Evolutionary conservation across 306 rosid species (phyloP).

Genomic region (Macrotyloma uniflorum): DNA sequence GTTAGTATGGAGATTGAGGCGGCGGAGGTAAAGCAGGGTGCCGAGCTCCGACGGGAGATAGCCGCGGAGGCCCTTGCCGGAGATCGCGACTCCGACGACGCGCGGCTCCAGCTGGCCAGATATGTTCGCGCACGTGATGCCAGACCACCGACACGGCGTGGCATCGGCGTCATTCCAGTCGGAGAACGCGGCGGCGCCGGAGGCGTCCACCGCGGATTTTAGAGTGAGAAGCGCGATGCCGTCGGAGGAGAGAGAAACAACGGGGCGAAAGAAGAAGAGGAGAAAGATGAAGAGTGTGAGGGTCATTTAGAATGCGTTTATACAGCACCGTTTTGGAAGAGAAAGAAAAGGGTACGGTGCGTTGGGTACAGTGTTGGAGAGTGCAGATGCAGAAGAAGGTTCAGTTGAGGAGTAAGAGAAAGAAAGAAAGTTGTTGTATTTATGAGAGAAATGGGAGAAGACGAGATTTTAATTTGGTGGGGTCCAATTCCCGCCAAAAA

Average conservation of each 20-base stretch:
- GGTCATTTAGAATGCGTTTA: constrained; percentile 35
- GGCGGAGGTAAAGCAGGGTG: constrained; percentile 71
- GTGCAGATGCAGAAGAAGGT: not conserved
- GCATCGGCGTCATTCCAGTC: constrained; percentile 79
- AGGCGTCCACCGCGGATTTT: constrained; percentile 79
- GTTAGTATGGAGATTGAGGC: constrained; percentile 80
- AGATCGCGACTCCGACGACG: constrained; percentile 72
- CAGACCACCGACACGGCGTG: constrained; percentile 83
- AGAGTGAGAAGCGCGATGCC: constrained; percentile 92
- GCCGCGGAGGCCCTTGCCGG: constrained; percentile 81
- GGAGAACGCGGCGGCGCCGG: constrained; percentile 52
- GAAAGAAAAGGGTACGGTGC: not conserved
- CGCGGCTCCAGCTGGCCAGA: constrained; percentile 66
- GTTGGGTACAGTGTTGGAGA: not conserved
- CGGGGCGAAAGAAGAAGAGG: not conserved
- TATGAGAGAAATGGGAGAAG: constrained; percentile 25
- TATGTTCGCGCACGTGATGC: constrained; percentile 78
- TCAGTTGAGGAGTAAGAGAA: not conserved
- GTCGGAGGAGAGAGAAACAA: constrained; percentile 69
- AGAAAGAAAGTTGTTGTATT: constrained; percentile 16
- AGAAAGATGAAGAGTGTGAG: not conserved
- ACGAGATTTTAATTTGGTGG: constrained; percentile 55
- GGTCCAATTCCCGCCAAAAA: constrained; percentile 70
- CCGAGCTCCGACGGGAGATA: constrained; percentile 97
- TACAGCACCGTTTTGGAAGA: constrained; percentile 26